A percentile compares a stretch with the other conserved stretches of the same genome.
These are phyloP conservation scores for Syzygium jambos DNA, from an alignment of 345 rosid genomes.

Conservation along the genomic window DNA sequence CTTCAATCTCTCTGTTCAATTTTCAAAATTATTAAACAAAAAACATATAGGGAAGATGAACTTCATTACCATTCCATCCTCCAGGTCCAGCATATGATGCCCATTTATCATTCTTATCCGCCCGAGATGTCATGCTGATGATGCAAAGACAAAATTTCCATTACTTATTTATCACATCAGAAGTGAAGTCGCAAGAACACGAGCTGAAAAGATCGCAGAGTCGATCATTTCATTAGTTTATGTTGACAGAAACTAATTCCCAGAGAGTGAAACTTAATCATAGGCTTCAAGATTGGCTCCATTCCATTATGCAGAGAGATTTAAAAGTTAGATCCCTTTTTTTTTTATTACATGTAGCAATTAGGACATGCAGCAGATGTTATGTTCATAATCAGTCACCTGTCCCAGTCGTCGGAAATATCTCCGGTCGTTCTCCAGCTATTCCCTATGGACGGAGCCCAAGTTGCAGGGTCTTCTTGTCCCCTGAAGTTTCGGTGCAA, in stretches of 20 bases:
- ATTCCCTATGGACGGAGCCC: slow-evolving; percentile 49
- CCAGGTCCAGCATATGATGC: slow-evolving; percentile 59
- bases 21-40: not conserved
- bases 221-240: not conserved
- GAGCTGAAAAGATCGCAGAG: not conserved
- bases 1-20: no score
- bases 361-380: not conserved
- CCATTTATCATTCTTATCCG: slow-evolving; percentile 51
- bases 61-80: slow-evolving; percentile 56
- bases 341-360: not conserved
- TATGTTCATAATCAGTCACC: slow-evolving; percentile 10
- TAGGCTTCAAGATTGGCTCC: not conserved
- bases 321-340: not conserved
- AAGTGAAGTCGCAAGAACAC: not conserved
- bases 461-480: slow-evolving; percentile 53
- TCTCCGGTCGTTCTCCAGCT: slow-evolving; percentile 70
- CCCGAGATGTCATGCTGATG: slow-evolving; percentile 43
- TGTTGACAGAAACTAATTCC: not conserved
- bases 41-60: no score
- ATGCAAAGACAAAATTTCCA: not conserved
- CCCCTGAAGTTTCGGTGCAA: slow-evolving; percentile 25
- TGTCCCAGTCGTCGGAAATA: slow-evolving; percentile 36
- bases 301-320: not conserved
- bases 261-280: not conserved
- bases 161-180: not conserved